Percentiles rank a stretch among this genome's conserved stretches.
Conservation (phyloP, 164 flowering plant species). For the Nymphaea thermarum region DNA sequence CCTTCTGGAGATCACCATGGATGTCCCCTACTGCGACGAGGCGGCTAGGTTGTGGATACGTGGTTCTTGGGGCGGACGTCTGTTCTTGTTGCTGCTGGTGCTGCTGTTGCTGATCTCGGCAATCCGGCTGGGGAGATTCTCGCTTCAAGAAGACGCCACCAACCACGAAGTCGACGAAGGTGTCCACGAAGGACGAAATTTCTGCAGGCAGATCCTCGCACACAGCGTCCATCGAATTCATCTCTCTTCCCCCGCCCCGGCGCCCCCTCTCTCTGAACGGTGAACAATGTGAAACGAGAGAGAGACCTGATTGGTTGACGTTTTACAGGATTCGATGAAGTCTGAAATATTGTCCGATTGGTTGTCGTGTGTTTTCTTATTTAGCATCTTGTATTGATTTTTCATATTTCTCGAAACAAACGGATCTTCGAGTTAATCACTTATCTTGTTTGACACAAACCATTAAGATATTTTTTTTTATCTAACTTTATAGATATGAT, state of each 20-base stretch:
- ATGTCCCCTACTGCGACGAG: constrained; percentile 85
- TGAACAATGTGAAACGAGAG: neutral
- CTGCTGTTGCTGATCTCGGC: constrained; percentile 6
- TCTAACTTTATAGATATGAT: too few relatives aligned
- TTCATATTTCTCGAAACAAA: too few relatives aligned
- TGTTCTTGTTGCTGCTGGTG: neutral
- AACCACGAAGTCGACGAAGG: constrained; percentile 61
- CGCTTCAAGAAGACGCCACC: constrained; percentile 30
- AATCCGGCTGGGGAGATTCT: too few relatives aligned
- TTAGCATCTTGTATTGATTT: too few relatives aligned
- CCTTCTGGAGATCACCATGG: constrained; percentile 77
- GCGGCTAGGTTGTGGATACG: constrained; percentile 45
- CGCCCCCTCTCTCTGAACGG: neutral
- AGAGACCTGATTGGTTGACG: neutral
- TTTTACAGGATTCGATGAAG: neutral
- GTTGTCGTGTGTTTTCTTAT: too few relatives aligned
- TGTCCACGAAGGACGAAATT: constrained; percentile 52
- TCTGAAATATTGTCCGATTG: too few relatives aligned
- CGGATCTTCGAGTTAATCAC: too few relatives aligned
- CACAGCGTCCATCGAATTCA: neutral
- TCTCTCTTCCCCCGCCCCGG: neutral
- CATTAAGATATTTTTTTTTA: too few relatives aligned
- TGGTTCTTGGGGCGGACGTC: constrained; percentile 22
- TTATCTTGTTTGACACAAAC: too few relatives aligned
- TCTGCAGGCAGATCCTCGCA: constrained; percentile 31